phyloP scores from a whole-genome alignment of 1,284 basidiomycete species.

The Melanopsichium pennsylvanicum region DNA sequence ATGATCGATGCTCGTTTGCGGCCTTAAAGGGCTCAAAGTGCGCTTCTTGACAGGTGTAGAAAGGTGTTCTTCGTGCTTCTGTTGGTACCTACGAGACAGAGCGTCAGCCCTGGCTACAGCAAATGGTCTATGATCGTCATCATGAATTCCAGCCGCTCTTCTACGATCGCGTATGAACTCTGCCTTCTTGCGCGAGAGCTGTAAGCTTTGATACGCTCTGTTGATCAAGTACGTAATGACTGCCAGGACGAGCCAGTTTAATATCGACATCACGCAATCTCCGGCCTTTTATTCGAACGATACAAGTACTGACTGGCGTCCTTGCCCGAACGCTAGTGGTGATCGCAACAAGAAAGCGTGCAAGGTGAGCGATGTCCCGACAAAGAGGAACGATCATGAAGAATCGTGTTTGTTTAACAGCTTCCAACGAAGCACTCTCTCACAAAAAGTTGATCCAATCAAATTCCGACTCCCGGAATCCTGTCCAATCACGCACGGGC shows the following conservation, averaged over 20 bases:
- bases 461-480: too few relatives aligned
- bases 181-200: constrained; percentile 32
- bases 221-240: constrained; percentile 18
- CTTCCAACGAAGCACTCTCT: too few relatives aligned
- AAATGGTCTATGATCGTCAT: constrained; percentile 47
- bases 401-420: too few relatives aligned
- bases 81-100: constrained; percentile 21
- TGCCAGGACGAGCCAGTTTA: constrained; percentile 23
- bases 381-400: too few relatives aligned
- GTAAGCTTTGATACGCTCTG: constrained; percentile 16
- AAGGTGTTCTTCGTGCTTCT: constrained; percentile 9
- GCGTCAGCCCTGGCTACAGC: constrained; percentile 42
- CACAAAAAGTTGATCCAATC: too few relatives aligned
- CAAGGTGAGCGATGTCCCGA: too few relatives aligned
- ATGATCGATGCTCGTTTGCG: constrained; percentile 13
- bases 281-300: too few relatives aligned
- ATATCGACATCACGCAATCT: constrained; percentile 23
- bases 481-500: too few relatives aligned
- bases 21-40: constrained; percentile 1
- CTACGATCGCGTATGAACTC: constrained; percentile 41
- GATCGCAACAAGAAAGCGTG: too few relatives aligned
- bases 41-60: constrained; percentile 24
- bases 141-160: constrained; percentile 51
- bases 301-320: too few relatives aligned
- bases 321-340: background rate